Conservation (phyloP, 441 rosid species). For the Erodium texanum region DNA sequence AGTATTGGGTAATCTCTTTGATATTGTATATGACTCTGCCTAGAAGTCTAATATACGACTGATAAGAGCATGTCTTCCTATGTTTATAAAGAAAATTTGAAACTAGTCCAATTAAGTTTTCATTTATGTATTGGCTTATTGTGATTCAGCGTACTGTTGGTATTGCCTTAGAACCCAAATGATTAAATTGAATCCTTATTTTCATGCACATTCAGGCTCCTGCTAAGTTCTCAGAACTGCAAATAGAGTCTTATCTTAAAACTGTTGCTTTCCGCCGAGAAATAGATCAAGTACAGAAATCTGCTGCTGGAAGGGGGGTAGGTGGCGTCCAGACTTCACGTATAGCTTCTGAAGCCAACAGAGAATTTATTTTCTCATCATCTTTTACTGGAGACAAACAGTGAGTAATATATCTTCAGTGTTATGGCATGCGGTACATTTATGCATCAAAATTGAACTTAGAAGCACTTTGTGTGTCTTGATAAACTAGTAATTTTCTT, state of each 20-base stretch:
- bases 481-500: slow-evolving; percentile 7
- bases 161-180: slow-evolving; percentile 1
- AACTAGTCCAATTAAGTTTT: neutral
- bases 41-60: neutral
- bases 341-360: slow-evolving; percentile 92
- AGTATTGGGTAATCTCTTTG: neutral
- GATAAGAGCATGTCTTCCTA: neutral
- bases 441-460: neutral
- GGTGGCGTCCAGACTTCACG: slow-evolving; percentile 86
- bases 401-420: slow-evolving; percentile 38
- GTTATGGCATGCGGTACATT: slow-evolving; percentile 2
- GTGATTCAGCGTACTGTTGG: neutral
- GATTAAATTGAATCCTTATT: slow-evolving; percentile 14
- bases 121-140: neutral
- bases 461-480: slow-evolving; percentile 6
- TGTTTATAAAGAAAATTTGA: neutral
- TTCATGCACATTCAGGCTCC: slow-evolving; percentile 54
- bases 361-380: slow-evolving; percentile 88
- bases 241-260: slow-evolving; percentile 89
- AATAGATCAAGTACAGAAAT: slow-evolving; percentile 83
- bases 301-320: slow-evolving; percentile 76
- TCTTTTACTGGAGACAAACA: slow-evolving; percentile 82
- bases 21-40: too few species aligned
- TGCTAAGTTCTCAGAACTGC: slow-evolving; percentile 80
- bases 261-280: slow-evolving; percentile 93